phyloP scores from a whole-genome alignment of 495 filamentous ascomycete species.

The Xylaria bambusicola region DNA sequence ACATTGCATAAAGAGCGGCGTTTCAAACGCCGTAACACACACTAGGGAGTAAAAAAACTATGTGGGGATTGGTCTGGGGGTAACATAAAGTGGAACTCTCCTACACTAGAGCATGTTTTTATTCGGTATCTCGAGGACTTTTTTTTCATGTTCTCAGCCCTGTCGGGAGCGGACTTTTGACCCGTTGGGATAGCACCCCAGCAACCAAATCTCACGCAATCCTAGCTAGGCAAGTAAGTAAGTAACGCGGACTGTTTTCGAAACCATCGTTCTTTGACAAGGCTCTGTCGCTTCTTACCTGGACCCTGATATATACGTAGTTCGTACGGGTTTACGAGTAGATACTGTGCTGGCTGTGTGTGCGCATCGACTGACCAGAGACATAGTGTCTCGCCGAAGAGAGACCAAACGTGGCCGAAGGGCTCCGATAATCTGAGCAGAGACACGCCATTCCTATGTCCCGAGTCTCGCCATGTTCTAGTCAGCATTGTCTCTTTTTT shows the following conservation, averaged over 20 bases:
- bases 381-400: slow-evolving; percentile 1
- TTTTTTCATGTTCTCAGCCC: slow-evolving; percentile 16
- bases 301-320: no score
- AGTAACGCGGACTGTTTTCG: slow-evolving; percentile 1
- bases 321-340: no score
- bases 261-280: not conserved
- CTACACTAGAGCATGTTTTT: not conserved
- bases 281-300: not conserved
- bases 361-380: not conserved
- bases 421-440: slow-evolving; percentile 6
- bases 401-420: slow-evolving; percentile 3
- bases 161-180: slow-evolving; percentile 10
- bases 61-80: slow-evolving; percentile 8
- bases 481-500: not conserved
- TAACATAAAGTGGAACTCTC: not conserved
- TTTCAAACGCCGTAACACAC: slow-evolving; percentile 5
- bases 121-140: slow-evolving; percentile 13
- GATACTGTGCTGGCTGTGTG: slow-evolving; percentile 8
- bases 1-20: slow-evolving; percentile 8
- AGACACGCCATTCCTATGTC: slow-evolving; percentile 15
- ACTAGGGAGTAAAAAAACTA: slow-evolving; percentile 7
- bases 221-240: not conserved
- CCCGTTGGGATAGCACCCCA: slow-evolving; percentile 1
- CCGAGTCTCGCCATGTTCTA: not conserved
- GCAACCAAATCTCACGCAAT: slow-evolving; percentile 12